A percentile compares a stretch with the other conserved stretches of the same genome.
phyloP scores from a whole-genome alignment of 1,284 basidiomycete genomes.

The Tilletia caries region DNA sequence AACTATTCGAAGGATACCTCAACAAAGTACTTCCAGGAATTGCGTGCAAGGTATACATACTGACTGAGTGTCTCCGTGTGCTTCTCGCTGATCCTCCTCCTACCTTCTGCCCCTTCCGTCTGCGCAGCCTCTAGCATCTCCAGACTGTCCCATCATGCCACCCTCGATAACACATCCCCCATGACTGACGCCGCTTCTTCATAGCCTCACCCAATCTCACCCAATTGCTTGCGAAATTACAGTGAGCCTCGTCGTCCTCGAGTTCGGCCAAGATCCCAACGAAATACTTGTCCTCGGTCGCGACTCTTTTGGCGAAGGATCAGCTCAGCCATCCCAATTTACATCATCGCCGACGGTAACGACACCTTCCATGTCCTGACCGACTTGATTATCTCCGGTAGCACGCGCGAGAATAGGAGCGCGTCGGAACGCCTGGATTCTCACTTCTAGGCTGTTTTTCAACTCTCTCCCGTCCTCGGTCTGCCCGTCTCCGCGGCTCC shows the following conservation, averaged over 20 bases:
- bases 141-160: background rate
- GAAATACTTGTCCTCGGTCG: background rate
- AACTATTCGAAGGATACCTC: too few relatives aligned
- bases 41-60: too few relatives aligned
- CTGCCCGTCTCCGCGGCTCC: conserved; percentile 63
- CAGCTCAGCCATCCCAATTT: background rate
- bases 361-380: conserved; percentile 69
- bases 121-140: background rate
- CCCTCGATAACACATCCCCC: conserved; percentile 12
- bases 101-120: too few relatives aligned
- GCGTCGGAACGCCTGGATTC: conserved; percentile 90
- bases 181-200: conserved; percentile 1
- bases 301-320: background rate
- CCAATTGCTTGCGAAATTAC: too few relatives aligned
- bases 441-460: conserved; percentile 84
- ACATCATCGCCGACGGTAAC: conserved; percentile 49
- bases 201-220: too few relatives aligned
- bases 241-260: too few relatives aligned
- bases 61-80: too few relatives aligned
- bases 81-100: too few relatives aligned
- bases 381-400: conserved; percentile 25
- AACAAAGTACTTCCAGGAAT: too few relatives aligned
- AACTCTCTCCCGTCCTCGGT: conserved; percentile 76
- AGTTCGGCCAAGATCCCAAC: too few relatives aligned
- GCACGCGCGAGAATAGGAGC: background rate